Base-by-base conservation (phyloP, 306 rosid species). In the Castanea crenata region DNA sequence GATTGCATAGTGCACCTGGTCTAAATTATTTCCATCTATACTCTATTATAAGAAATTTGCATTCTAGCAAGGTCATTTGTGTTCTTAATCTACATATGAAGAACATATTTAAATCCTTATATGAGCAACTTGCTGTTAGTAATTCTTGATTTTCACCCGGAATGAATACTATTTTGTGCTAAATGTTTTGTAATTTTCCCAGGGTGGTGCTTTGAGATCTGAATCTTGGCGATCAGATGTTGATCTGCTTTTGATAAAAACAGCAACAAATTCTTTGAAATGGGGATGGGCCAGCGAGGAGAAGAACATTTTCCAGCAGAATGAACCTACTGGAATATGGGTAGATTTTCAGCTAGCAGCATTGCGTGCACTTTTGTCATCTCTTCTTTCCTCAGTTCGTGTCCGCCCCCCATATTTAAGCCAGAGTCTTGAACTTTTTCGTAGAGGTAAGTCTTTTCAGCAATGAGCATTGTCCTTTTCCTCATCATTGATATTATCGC, bases 361-460 rank as follows among this genome's bases (percentile, higher is more conserved):
- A 68, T 74, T 95, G 35, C 93, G 86, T 71, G 91, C 96, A 44
- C 91, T 95, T 73, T 85, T 88, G 86, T 92, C 92, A 31, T 92
- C 99, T 57, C 88, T 95, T 59, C 89, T 91, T 59, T 95, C 98
- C 6, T 87, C 89, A 70, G 84, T 83, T 52, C 87, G 23, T 74
- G 77, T 71, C 6, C 87, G 86, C 32, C 85, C 98, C 61, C 90
- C 92, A 56, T 83, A 85, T 88, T 82, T 95, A 73, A 81, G 92
- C 67, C 91, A 86, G 89, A 97, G 99, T 81, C 92, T 95, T 65
- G 97, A 89, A 84, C 94, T 95, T 80, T 91, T 92, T 74, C 85
- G 83, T 12, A 86, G 82, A 88, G 99, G 99, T 95, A 89, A 81
- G 64, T 83, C 62, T 77, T 54, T 73, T 55, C 38, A 55, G 54